These are phyloP conservation scores for Xylariomycetidae sp. DNA, from an alignment of 2,329 filamentous ascomycete genomes.

Conservation along the genomic window DNA sequence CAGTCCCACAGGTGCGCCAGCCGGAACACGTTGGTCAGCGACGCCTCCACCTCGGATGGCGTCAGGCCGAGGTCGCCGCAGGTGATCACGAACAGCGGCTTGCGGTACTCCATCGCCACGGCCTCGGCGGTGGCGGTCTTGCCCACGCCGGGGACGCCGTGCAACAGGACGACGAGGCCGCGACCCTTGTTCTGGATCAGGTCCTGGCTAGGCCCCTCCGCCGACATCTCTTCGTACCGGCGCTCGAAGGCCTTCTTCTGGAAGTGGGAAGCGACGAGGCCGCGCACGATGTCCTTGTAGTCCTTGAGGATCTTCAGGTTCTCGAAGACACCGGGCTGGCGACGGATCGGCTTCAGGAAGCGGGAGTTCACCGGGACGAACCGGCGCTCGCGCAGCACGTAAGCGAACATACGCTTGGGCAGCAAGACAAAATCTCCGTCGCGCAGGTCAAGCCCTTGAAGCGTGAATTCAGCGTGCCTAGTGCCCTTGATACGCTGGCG, in stretches of 20 bases:
- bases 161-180: slow-evolving; percentile 33
- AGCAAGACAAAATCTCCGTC: slow-evolving; percentile 29
- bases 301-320: slow-evolving; percentile 33
- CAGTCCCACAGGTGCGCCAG: slow-evolving; percentile 31
- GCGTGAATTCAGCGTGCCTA: slow-evolving; percentile 28
- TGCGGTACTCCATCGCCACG: slow-evolving; percentile 33
- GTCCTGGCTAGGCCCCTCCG: slow-evolving; percentile 29
- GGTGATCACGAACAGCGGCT: slow-evolving; percentile 43
- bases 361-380: slow-evolving; percentile 33
- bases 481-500: slow-evolving; percentile 29
- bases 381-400: slow-evolving; percentile 33
- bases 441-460: slow-evolving; percentile 17
- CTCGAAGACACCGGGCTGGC: slow-evolving; percentile 32
- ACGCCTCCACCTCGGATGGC: slow-evolving; percentile 33
- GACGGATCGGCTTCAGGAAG: slow-evolving; percentile 28
- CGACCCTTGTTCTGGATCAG: slow-evolving; percentile 39
- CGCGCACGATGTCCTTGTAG: slow-evolving; percentile 35
- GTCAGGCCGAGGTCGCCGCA: slow-evolving; percentile 42
- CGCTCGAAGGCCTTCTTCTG: slow-evolving; percentile 33
- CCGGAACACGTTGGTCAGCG: slow-evolving; percentile 36
- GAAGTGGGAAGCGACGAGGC: slow-evolving; percentile 35
- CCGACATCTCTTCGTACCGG: slow-evolving; percentile 21
- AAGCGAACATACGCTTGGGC: slow-evolving; percentile 36
- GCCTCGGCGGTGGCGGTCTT: slow-evolving; percentile 43
- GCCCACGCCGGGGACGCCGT: slow-evolving; percentile 42